A percentile compares a stretch with the other conserved stretches of the same genome.
Conservation (phyloP, 78 protist genomes). For the Dictyostelium intermedium region DNA sequence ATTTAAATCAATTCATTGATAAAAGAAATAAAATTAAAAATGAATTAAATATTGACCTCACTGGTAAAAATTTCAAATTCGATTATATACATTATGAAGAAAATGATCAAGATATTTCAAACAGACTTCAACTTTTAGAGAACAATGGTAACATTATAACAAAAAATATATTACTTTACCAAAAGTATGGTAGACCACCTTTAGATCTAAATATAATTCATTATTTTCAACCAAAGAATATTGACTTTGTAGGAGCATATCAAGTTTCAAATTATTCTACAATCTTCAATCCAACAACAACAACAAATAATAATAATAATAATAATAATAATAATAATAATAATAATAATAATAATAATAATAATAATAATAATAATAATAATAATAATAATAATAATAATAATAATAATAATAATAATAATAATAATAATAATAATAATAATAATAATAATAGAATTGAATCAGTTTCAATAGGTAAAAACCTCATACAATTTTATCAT, state of each 20-base stretch:
- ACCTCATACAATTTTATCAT: constrained; percentile 1
- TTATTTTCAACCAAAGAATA: background rate
- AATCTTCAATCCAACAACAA: background rate
- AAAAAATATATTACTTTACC: background rate
- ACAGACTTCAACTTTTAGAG: too few species aligned
- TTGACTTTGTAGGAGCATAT: background rate
- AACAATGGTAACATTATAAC: background rate
- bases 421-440: background rate
- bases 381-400: background rate
- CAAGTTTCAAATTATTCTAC: background rate
- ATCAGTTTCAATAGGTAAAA: background rate
- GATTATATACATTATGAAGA: background rate
- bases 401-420: background rate
- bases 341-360: background rate
- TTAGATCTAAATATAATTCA: background rate
- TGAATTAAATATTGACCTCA: background rate
- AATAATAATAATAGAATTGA: background rate
- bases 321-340: background rate
- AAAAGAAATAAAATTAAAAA: background rate
- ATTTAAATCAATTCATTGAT: background rate
- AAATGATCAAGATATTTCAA: too few species aligned
- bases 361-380: background rate
- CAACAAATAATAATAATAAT: background rate
- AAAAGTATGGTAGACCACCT: background rate
- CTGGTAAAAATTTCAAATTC: background rate